Base-by-base conservation (phyloP, 176 grass and related monocot species). In the Zoysia japonica region DNA sequence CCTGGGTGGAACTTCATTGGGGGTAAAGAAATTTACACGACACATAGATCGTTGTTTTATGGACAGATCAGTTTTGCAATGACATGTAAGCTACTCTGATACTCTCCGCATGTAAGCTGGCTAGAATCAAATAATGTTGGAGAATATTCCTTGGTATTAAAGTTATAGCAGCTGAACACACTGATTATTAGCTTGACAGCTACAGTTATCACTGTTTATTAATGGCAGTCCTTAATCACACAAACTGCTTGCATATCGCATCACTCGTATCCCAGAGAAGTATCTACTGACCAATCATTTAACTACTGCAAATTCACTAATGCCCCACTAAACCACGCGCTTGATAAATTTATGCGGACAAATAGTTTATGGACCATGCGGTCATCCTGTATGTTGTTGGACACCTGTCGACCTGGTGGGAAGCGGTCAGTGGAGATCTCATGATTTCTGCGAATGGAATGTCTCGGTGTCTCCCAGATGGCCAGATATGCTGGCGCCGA, bases 231-330 rank as follows among this genome's bases (percentile, higher is more conserved):
- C 43, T 20, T 57, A 75, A 61, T 61, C 57, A 61, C 8, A 10
- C 28, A 28, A 28, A 28, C 28, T 28, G 28, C 28, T 28, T 28
- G 28, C 28, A 28, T 28, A 28, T 28, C 28, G 28, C 28, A 28
- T 28, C 8, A 35, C n/a, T 72, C 61, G 40, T 70, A 62, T 51
- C 65, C 36, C 71, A 28, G 10, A 42, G 15, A 63, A n/a, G 55
- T 70, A 13, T 64, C 44, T 69, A 42, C 17, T 49, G 28, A 16
- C 7, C 47, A 71, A 84, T n/a, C 66, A 71, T 42, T 49, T 83
- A 46, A 76, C 81, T 47, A 3, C 17, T 54, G 17, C 47, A 45
- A 64, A 35, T 82, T 60, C 81, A 65, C 73, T 62, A 77, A 45
- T 57, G 36, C 37, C 1, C 66, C 74, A 77, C 67, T 85, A 78